Percentiles rank a stretch among this genome's conserved stretches.
phyloP scores from a whole-genome alignment of 768 basidiomycete genomes.

The Termitomyces sp. region DNA sequence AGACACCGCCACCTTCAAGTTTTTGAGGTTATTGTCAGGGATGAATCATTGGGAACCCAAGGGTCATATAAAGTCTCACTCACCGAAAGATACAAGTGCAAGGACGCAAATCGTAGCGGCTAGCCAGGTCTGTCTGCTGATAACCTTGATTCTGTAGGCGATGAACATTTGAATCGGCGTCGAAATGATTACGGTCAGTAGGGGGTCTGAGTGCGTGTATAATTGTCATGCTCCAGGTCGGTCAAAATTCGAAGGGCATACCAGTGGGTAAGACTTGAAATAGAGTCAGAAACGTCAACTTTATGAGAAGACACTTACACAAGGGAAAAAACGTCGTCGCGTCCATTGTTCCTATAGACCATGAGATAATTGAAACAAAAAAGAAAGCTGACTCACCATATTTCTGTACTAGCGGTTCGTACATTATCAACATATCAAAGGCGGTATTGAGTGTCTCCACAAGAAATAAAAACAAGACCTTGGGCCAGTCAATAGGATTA shows the following conservation, averaged over 20 bases:
- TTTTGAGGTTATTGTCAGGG: not conserved
- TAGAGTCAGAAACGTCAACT: not conserved
- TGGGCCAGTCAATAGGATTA: not conserved
- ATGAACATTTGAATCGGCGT: slow-evolving; percentile 44
- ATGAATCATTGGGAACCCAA: too few species aligned
- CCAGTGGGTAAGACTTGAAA: slow-evolving; percentile 21
- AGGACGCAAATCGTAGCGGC: slow-evolving; percentile 25
- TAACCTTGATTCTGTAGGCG: slow-evolving; percentile 34
- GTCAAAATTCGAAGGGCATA: not conserved
- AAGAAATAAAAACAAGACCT: slow-evolving; percentile 38
- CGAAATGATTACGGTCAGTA: slow-evolving; percentile 28
- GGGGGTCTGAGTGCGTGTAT: slow-evolving; percentile 5
- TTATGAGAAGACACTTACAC: slow-evolving; percentile 13
- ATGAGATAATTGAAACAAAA: not conserved
- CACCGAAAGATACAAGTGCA: slow-evolving; percentile 31
- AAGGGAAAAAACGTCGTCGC: slow-evolving; percentile 30
- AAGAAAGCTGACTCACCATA: slow-evolving; percentile 23
- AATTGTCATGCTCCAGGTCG: too few species aligned
- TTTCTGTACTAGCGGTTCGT: slow-evolving; percentile 37
- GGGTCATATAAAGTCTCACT: not conserved
- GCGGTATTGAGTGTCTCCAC: slow-evolving; percentile 38
- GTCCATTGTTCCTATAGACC: slow-evolving; percentile 20
- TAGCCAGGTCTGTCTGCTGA: slow-evolving; percentile 33
- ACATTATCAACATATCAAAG: slow-evolving; percentile 40
- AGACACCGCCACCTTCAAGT: slow-evolving; percentile 34